A percentile compares a stretch with the other conserved stretches of the same genome.
Conservation (phyloP, 805 yeast species). For the Ogataea kodamae region DNA sequence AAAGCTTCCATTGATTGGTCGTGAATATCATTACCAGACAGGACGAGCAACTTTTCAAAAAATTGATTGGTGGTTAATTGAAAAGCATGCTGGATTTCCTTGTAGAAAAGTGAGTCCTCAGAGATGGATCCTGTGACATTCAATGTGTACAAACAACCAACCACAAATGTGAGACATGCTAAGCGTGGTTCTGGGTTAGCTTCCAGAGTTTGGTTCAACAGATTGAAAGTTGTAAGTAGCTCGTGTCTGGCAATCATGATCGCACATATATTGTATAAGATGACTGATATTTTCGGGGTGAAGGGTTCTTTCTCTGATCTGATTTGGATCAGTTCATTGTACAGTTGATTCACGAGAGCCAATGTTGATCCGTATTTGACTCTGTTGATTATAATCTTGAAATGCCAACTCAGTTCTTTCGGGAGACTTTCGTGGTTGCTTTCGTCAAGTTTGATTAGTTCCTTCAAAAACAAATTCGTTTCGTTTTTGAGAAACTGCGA, state of each 20-base stretch:
- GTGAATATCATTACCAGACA: constrained; percentile 16
- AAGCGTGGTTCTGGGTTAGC: constrained; percentile 11
- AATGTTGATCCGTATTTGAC: constrained; percentile 43
- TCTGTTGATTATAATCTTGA: constrained; percentile 35
- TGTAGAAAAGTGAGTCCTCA: constrained; percentile 9
- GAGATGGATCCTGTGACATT: constrained; percentile 14
- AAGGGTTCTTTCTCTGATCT: constrained; percentile 56
- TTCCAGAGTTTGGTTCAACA: constrained; percentile 14
- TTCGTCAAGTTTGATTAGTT: constrained; percentile 22
- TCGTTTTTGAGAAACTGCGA: constrained; percentile 29
- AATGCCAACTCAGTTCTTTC: constrained; percentile 20
- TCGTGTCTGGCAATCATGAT: constrained; percentile 29
- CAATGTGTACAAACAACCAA: constrained; percentile 18
- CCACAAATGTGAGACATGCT: constrained; percentile 13
- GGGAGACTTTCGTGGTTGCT: constrained; percentile 17
- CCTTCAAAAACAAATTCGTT: constrained; percentile 26
- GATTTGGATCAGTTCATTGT: constrained; percentile 37
- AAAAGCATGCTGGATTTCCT: constrained; percentile 11
- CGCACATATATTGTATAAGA: constrained; percentile 23
- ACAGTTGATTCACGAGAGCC: constrained; percentile 41
- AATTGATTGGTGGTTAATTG: constrained; percentile 3
- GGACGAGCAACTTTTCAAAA: constrained; percentile 5
- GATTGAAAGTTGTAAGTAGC: constrained; percentile 25
- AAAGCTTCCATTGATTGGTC: constrained; percentile 23
- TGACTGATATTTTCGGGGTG: constrained; percentile 6